A percentile compares a stretch with the other conserved stretches of the same genome.
phyloP scores from a whole-genome alignment of 2,329 filamentous ascomycete genomes.

The Chaetomium sp. region DNA sequence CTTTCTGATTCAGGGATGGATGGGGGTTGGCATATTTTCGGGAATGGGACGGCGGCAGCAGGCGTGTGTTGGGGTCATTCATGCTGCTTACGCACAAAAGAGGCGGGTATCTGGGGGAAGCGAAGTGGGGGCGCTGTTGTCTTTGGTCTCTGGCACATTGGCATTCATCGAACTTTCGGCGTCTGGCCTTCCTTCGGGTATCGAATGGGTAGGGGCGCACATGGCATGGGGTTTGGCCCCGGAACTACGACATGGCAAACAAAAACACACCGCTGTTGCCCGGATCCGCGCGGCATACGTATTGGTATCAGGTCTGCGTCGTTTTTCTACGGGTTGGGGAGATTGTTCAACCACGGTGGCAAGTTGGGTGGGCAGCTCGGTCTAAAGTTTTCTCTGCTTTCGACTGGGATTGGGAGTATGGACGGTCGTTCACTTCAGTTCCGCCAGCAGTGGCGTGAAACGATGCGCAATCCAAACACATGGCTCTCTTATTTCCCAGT shows the following conservation, averaged over 20 bases:
- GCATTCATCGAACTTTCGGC: conserved; percentile 13
- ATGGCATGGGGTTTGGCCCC: neutral
- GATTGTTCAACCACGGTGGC: neutral
- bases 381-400: neutral
- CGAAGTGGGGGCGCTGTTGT: conserved; percentile 9
- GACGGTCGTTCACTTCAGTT: neutral
- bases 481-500: neutral
- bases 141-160: conserved; percentile 10
- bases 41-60: neutral
- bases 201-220: neutral
- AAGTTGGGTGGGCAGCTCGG: neutral
- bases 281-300: neutral
- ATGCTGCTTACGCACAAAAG: conserved; percentile 20
- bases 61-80: conserved; percentile 21
- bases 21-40: neutral
- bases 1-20: conserved; percentile 11
- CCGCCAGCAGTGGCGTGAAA: neutral
- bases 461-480: neutral
- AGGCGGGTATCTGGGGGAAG: neutral
- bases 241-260: neutral
- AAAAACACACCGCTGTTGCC: neutral
- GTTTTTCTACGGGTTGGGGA: neutral
- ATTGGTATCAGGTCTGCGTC: neutral
- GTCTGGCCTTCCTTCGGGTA: conserved; percentile 11
- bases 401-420: neutral